Evolutionary conservation across 495 filamentous ascomycete genomes (phyloP).

Genomic region (Letharia columbiana): DNA sequence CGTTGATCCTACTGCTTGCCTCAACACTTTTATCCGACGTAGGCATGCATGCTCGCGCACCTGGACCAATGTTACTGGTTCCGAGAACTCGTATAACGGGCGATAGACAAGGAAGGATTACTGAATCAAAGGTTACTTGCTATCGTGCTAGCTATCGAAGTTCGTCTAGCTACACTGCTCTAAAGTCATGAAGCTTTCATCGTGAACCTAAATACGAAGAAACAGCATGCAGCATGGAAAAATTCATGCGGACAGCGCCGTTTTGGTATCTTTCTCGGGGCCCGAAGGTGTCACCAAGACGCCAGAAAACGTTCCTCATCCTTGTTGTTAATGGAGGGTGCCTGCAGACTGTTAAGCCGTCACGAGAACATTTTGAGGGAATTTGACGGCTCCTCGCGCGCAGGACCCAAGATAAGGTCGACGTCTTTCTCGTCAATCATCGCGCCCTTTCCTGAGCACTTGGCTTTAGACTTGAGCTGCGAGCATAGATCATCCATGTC

Average conservation of each 20-base stretch:
- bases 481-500: slow-evolving; percentile 90
- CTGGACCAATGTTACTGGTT: too few species aligned
- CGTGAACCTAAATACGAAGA: not conserved
- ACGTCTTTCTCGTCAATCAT: slow-evolving; percentile 87
- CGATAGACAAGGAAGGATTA: not conserved
- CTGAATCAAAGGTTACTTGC: not conserved
- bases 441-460: slow-evolving; percentile 87
- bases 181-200: not conserved
- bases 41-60: not conserved
- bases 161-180: not conserved
- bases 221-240: not conserved
- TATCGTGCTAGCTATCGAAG: not conserved
- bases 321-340: too few species aligned
- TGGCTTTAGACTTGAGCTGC: slow-evolving; percentile 91
- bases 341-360: not conserved
- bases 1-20: not conserved
- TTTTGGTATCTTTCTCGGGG: not conserved
- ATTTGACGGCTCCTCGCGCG: slow-evolving; percentile 21
- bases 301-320: not conserved
- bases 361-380: slow-evolving; percentile 22
- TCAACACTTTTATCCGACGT: not conserved
- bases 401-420: slow-evolving; percentile 61
- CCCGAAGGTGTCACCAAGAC: not conserved
- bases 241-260: not conserved
- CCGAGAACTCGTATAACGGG: not conserved